A percentile compares a stretch with the other conserved stretches of the same genome.
Evolutionary conservation across 495 filamentous ascomycete species (phyloP).

Genomic region (Aspergillus nanangensis): DNA sequence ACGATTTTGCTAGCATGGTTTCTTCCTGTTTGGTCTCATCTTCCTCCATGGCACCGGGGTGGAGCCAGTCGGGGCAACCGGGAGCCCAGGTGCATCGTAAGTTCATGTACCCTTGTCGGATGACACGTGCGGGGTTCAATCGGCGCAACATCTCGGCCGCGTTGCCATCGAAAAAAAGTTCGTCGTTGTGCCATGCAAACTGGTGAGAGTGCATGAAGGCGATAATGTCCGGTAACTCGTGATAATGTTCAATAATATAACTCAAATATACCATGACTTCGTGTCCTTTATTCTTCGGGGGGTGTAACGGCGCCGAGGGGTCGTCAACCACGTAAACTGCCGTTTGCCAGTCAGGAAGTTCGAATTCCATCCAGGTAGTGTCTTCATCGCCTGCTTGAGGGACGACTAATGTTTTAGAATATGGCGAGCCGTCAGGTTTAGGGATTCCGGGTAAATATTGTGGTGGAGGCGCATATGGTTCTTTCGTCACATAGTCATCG

Average conservation of each 20-base stretch:
- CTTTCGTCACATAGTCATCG: slow-evolving; percentile 8
- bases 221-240: slow-evolving; percentile 59
- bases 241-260: slow-evolving; percentile 70
- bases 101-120: slow-evolving; percentile 61
- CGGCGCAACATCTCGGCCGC: slow-evolving; percentile 49
- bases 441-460: slow-evolving; percentile 35
- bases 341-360: slow-evolving; percentile 51
- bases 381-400: slow-evolving; percentile 53
- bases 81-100: slow-evolving; percentile 57
- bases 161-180: slow-evolving; percentile 44
- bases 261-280: slow-evolving; percentile 74
- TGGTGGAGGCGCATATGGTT: slow-evolving; percentile 29
- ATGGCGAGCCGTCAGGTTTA: slow-evolving; percentile 37
- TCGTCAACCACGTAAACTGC: slow-evolving; percentile 66
- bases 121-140: slow-evolving; percentile 49
- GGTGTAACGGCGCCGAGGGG: slow-evolving; percentile 53
- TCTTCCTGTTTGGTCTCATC: slow-evolving; percentile 58
- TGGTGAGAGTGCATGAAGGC: slow-evolving; percentile 70
- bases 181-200: slow-evolving; percentile 63
- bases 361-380: slow-evolving; percentile 54
- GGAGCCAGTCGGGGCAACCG: slow-evolving; percentile 64
- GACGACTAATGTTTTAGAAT: slow-evolving; percentile 53
- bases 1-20: slow-evolving; percentile 47
- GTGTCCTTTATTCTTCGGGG: slow-evolving; percentile 70
- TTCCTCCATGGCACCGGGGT: slow-evolving; percentile 49